A percentile compares a stretch with the other conserved stretches of the same genome.
Conservation (phyloP, 2,329 filamentous ascomycete species). For the Capronia epimyces region DNA sequence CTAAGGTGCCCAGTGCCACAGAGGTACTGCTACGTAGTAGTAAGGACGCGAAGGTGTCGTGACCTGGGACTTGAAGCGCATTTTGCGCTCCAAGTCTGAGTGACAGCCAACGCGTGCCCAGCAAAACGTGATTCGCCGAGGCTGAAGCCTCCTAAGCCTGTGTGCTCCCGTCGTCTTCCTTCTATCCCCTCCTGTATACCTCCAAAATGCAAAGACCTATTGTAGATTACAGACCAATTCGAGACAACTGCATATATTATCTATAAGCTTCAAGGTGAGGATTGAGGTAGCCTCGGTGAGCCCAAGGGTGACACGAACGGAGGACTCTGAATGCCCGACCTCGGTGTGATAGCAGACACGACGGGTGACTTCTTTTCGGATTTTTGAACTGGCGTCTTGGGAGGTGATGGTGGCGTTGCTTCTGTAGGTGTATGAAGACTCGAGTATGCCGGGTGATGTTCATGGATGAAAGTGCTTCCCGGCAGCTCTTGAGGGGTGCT, state of each 20-base stretch:
- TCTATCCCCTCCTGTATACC: not conserved
- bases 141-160: not conserved
- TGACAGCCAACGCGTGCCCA: too few species aligned
- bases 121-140: too few species aligned
- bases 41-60: too few species aligned
- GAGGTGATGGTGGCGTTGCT: slow-evolving; percentile 28
- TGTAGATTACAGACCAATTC: too few species aligned
- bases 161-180: not conserved
- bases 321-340: slow-evolving; percentile 19
- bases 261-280: not conserved
- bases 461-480: slow-evolving; percentile 29
- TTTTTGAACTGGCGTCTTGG: slow-evolving; percentile 29
- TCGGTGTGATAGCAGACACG: slow-evolving; percentile 16
- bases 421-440: slow-evolving; percentile 12
- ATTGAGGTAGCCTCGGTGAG: slow-evolving; percentile 14
- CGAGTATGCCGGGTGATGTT: slow-evolving; percentile 29
- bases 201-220: too few species aligned
- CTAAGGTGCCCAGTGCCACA: too few species aligned
- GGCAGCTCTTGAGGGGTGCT: slow-evolving; percentile 25
- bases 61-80: too few species aligned
- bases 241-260: not conserved
- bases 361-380: slow-evolving; percentile 18
- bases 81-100: too few species aligned
- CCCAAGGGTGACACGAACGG: slow-evolving; percentile 23
- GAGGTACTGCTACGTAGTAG: too few species aligned